Conservation (phyloP, 805 yeast genomes). For the Candida alai region DNA sequence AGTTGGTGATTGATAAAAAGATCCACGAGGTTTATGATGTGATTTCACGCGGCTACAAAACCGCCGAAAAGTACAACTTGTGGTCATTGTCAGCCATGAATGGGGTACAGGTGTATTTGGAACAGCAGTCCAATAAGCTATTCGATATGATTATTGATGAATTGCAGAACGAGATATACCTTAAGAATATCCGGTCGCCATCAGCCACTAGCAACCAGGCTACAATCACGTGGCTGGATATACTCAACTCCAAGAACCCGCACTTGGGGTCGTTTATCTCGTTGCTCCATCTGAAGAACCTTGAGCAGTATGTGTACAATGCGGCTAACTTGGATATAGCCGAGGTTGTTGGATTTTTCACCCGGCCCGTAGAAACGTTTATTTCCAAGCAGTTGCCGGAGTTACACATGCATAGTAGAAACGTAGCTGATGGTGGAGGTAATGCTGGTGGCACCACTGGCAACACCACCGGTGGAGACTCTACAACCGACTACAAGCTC, state of each 20-base stretch:
- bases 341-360: conserved; percentile 42
- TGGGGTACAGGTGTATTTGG: conserved; percentile 48
- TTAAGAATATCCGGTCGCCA: conserved; percentile 30
- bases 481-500: conserved; percentile 27
- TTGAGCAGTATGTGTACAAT: conserved; percentile 53
- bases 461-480: too few relatives aligned
- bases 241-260: conserved; percentile 27
- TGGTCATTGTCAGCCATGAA: conserved; percentile 57
- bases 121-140: conserved; percentile 54
- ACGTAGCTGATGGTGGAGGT: too few relatives aligned
- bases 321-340: conserved; percentile 55
- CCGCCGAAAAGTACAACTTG: conserved; percentile 49
- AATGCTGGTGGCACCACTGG: background rate
- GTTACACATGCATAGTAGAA: conserved; percentile 18
- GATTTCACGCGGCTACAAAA: conserved; percentile 38
- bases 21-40: conserved; percentile 62
- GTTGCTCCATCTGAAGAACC: conserved; percentile 32
- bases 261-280: conserved; percentile 33
- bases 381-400: conserved; percentile 25
- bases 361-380: conserved; percentile 28
- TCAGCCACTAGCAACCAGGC: background rate
- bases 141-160: conserved; percentile 78
- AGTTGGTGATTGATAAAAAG: conserved; percentile 61
- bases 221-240: conserved; percentile 18
- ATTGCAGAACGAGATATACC: conserved; percentile 62